These are phyloP conservation scores for Jaltomata sinuosa DNA, from an alignment of 257 asterid genomes.

Conservation along the genomic window DNA sequence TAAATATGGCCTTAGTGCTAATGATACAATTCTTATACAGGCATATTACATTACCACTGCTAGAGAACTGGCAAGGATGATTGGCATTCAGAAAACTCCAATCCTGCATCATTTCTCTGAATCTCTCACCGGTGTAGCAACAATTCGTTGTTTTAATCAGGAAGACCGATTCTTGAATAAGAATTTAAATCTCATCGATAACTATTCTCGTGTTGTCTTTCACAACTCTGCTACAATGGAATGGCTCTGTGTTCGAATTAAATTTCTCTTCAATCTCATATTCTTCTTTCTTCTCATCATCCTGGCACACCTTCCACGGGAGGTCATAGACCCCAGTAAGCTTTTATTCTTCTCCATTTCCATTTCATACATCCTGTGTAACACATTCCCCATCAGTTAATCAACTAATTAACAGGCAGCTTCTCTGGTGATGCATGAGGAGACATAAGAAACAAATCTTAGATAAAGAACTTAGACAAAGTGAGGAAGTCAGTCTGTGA, in stretches of 20 bases:
- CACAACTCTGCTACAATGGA: conserved; percentile 75
- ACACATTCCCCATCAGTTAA: neutral
- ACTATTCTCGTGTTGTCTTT: conserved; percentile 67
- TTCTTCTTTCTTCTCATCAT: conserved; percentile 70
- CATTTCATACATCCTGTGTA: neutral
- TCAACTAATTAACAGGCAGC: neutral
- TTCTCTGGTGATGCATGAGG: neutral
- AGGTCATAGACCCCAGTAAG: conserved; percentile 81
- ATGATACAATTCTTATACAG: conserved; percentile 20
- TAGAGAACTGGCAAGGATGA: conserved; percentile 81
- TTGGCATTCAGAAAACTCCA: conserved; percentile 66
- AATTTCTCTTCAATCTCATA: conserved; percentile 76
- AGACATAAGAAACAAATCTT: neutral
- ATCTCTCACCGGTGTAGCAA: conserved; percentile 56
- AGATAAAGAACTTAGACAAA: neutral
- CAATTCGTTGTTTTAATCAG: conserved; percentile 68
- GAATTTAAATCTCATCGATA: conserved; percentile 40
- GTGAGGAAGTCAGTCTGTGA: neutral
- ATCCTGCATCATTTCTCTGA: conserved; percentile 80
- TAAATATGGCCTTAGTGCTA: neutral
- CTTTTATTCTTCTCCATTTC: neutral
- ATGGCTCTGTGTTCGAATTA: conserved; percentile 77
- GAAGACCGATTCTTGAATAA: conserved; percentile 43
- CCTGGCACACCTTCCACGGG: conserved; percentile 59
- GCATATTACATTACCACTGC: conserved; percentile 62